These are phyloP conservation scores for Acidiella bohemica DNA, from an alignment of 495 filamentous ascomycete genomes.

Conservation along the genomic window DNA sequence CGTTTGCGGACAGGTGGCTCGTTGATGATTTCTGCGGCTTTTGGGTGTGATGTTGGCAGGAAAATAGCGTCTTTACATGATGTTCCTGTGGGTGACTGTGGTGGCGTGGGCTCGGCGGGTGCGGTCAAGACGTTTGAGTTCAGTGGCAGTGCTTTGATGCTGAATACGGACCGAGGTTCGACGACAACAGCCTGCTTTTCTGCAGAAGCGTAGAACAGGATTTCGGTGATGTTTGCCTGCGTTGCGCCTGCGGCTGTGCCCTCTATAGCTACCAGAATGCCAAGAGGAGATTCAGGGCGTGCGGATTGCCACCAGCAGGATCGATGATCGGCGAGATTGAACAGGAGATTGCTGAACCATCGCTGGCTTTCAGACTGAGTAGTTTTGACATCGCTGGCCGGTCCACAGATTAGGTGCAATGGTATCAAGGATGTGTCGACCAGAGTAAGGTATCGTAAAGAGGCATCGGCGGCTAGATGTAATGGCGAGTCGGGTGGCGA, in stretches of 20 bases:
- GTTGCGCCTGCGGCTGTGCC: background rate
- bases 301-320: slow-evolving; percentile 10
- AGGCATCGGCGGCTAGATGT: background rate
- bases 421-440: slow-evolving; percentile 3
- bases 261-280: slow-evolving; percentile 12
- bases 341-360: background rate
- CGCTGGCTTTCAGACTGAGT: background rate
- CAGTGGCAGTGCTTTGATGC: too few relatives aligned
- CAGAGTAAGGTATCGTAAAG: slow-evolving; percentile 3
- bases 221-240: slow-evolving; percentile 30
- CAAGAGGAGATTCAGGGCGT: slow-evolving; percentile 5
- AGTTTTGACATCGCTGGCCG: background rate
- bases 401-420: background rate
- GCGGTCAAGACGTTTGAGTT: background rate
- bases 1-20: slow-evolving; percentile 36
- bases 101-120: slow-evolving; percentile 34
- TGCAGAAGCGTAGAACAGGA: slow-evolving; percentile 40
- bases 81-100: slow-evolving; percentile 25
- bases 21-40: slow-evolving; percentile 7
- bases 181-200: too few relatives aligned
- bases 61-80: slow-evolving; percentile 14
- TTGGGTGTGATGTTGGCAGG: slow-evolving; percentile 9
- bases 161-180: too few relatives aligned
- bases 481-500: too few relatives aligned
- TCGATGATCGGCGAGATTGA: background rate